phyloP scores from a whole-genome alignment of 169 alveolate species.

The Cryptosporidium sp. region DNA sequence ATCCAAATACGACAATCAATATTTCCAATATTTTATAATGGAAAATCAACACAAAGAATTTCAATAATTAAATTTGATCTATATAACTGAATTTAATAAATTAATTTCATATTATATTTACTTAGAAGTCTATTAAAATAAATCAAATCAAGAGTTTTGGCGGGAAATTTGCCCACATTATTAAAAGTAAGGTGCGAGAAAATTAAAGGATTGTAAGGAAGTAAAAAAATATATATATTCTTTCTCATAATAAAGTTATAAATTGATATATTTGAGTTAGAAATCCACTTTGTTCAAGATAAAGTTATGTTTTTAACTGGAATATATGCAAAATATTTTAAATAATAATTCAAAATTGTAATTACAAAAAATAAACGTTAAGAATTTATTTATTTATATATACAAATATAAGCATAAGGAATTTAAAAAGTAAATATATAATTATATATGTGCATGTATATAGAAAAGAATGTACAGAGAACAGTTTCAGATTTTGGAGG shows the following conservation, averaged over 20 bases:
- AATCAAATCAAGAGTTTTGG: not conserved
- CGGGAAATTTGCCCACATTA: not conserved
- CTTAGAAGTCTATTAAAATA: not conserved
- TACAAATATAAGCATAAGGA: no score
- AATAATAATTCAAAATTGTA: not conserved
- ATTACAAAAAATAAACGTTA: not conserved
- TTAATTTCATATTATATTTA: no score
- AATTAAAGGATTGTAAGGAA: not conserved
- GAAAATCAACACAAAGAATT: not conserved
- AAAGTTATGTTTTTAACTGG: no score
- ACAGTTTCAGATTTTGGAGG: constrained; percentile 22
- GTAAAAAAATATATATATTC: not conserved
- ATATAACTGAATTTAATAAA: no score
- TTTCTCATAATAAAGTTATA: no score
- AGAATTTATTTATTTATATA: not conserved
- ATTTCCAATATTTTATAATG: not conserved
- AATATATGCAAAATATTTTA: not conserved
- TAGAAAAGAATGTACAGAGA: constrained; percentile 22
- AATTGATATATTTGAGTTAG: not conserved
- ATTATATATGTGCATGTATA: no score
- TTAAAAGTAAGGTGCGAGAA: not conserved
- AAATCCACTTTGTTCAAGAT: not conserved
- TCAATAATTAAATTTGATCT: no score
- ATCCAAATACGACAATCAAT: not conserved
- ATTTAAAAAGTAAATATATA: no score